Percentiles rank a stretch among this genome's conserved stretches.
Conservation (phyloP, 768 basidiomycete species). For the Collybia sordida region DNA sequence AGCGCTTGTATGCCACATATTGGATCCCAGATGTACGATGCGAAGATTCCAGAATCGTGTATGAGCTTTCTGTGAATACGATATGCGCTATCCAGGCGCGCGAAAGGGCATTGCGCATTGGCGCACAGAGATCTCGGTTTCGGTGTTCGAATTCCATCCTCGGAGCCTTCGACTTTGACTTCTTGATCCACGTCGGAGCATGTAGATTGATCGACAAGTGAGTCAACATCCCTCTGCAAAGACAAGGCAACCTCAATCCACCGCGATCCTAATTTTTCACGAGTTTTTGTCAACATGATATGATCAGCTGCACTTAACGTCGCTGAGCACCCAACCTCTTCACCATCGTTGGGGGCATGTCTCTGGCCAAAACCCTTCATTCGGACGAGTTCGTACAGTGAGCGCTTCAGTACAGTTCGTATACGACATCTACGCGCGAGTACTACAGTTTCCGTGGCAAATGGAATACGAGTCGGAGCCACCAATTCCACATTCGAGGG, state of each 20-base stretch:
- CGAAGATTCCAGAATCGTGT: constrained; percentile 21
- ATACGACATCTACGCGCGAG: constrained; percentile 30
- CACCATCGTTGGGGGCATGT: neutral
- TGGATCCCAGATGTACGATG: constrained; percentile 29
- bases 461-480: constrained; percentile 11
- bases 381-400: constrained; percentile 39
- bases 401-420: constrained; percentile 29
- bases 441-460: constrained; percentile 28
- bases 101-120: neutral
- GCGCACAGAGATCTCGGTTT: too few species aligned
- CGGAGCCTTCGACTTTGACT: constrained; percentile 3
- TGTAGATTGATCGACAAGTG: too few species aligned
- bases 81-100: neutral
- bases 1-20: constrained; percentile 33
- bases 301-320: constrained; percentile 3
- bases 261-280: constrained; percentile 16
- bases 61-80: constrained; percentile 14
- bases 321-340: neutral
- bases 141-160: neutral
- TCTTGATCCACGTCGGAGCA: too few species aligned
- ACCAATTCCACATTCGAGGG: constrained; percentile 23
- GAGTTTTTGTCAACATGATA: constrained; percentile 11
- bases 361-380: constrained; percentile 24
- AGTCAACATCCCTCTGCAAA: constrained; percentile 3
- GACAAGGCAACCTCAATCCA: constrained; percentile 16